Evolutionary conservation across 164 flowering plant genomes (phyloP), one percentile per base, ranked within the genome.

Genomic region (Buxus sempervirens): DNA sequence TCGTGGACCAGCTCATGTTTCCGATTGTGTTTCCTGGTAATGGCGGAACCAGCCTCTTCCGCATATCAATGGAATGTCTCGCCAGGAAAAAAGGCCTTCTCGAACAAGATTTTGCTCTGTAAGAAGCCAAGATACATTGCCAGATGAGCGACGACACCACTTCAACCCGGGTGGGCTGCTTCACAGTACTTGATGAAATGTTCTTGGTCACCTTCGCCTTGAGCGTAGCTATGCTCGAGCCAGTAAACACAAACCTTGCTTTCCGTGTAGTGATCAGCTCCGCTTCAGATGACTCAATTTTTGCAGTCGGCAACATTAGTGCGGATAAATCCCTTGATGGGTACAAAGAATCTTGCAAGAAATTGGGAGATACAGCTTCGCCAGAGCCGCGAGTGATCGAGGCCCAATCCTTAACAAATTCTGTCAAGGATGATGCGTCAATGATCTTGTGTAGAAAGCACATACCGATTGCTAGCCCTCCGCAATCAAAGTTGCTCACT

Each of bases 71-170:
- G 0, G 69, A 21, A 60, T 75, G 86, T 9, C 63, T 67, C 8
- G 72, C 38, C 1, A 22, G 78, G 79, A 32, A 32, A n/a, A n/a
- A n/a, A 32, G 7, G 38, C 38, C 7, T 32, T 32, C 7, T 62
- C 62, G 38, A 32, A 12, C 73, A 76, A 13, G 45, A n/a, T 14
- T 15, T 68, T 26, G 26, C 36, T 54, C 49, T 65, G 26, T 26
- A 24, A 3, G 81, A 81, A 14, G 62, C 71, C 67, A 72, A 72
- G 9, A 58, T 32, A 49, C 67, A 68, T 68, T 76, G 79, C 86
- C 88, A 87, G 22, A 89, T 41, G 61, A 87, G 70, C 2, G 90
- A n/a, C n/a, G n/a, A 75, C 23, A 89, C 78, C 0, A 65, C 76
- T 70, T 83, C 86, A 0, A 87, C 73, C 0, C 85, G 73, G 0